Evolutionary conservation across 2,329 filamentous ascomycete species (phyloP), one percentile per base, ranked within the genome.

Genomic region (Zasmidium angulare): DNA sequence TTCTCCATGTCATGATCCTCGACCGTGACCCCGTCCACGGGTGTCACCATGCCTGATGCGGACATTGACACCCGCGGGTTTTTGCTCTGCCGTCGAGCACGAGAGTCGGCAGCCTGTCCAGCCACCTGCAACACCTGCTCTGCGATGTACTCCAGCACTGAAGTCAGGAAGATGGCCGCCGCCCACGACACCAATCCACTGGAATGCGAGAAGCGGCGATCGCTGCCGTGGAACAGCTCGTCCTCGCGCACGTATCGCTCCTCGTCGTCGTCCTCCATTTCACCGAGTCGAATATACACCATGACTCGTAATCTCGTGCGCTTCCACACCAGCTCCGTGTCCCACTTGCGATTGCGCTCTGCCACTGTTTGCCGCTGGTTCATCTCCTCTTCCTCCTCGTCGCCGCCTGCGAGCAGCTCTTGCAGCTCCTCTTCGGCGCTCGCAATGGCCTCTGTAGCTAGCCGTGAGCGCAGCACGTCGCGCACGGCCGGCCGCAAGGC

Each of bases 221-320:
- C 85, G 54, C 81, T 81, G 50, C 82, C 79, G 40, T 86, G 84
- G 46, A 79, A 77, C 11, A 93, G 81, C 46, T 90, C 85, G 58
- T 95, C 91, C 68, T 91, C 86, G 64, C 92, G 87, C 72, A 96
- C 89, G 70, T 91, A 91, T 53, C 87, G 86, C 71, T 97, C 93
- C 74, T 98, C 95, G 66, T 99, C 95, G 66, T 98, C 93, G 77
- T 99, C 95, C 75, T 99, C 96, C 83, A 99, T 87, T 71, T 99
- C 93, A 48, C 95, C 95, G 6, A 99, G 81, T 9, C 95, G 93
- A 9, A 93, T 98, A 74, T 98, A 98, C 21, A 99, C 93, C 95
- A 99, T 99, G 74, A 95, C 96, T 61, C 95, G 86, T 69, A 99
- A 78, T 56, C 95, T 86, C 0, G 93, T 95, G 66, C 95, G 85